Base-by-base conservation (phyloP, 768 basidiomycete species). In the Nevesoporus exiguus region DNA sequence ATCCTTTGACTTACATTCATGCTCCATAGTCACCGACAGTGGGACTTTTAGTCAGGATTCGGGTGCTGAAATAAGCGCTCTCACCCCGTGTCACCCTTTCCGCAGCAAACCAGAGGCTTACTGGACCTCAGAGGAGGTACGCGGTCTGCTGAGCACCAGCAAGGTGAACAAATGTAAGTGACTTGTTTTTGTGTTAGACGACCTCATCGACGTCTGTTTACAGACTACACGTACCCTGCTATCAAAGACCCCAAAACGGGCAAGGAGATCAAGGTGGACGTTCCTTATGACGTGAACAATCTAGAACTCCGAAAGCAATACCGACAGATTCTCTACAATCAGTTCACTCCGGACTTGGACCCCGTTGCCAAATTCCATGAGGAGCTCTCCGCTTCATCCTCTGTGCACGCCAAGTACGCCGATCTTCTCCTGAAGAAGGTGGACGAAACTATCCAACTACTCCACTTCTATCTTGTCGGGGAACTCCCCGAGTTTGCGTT, bases 181-280 rank as follows among this genome's bases (percentile, higher is more conserved):
- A 7, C 37, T 37, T 42, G 15, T n/a, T 17, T 11, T 27, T 15
- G 7, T 27, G 21, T 5, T 4, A 19, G 3, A 14, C 6, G 10
- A 42, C 7, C 10, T 5, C 5, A 49, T 29, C 8, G 44, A 47
- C 2, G 7, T 19, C 11, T 3, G 7, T 30, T 44, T 14, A 52
- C 30, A 63, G 62, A 64, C 37, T 63, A 63, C 39, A 61, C 62
- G 11, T 63, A 63, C 27, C 62, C 62, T 25, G 22, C 51, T 8
- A 61, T 63, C 24, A 58, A 11, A 10, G 62, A 61, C 25, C 37
- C 47, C 19, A n/a, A 3, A 6, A 51, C 51, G 2, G 45, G 44
- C 11, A 13, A 6, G 8, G 39, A 47, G 11, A 58, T 64, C 33
- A 37, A 57, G 34, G 62, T 64, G n/a, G 48, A 57, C 13, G 48